Percentiles rank a stretch among this genome's conserved stretches.
These are phyloP conservation scores for Xylaria sp. DNA, from an alignment of 2,329 filamentous ascomycete species.

Conservation along the genomic window DNA sequence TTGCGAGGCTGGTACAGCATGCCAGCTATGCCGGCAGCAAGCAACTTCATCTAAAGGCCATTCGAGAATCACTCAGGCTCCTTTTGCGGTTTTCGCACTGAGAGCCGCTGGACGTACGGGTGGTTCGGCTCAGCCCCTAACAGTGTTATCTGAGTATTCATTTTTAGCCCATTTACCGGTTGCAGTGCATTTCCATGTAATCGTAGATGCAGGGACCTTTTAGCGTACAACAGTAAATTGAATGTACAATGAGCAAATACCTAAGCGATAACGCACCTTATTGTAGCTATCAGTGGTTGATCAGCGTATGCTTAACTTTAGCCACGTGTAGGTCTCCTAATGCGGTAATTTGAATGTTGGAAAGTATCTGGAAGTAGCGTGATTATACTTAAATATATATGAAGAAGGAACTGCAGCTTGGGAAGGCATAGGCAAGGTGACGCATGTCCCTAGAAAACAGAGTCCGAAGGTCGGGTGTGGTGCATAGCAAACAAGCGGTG, in stretches of 20 bases:
- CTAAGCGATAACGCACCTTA: background rate
- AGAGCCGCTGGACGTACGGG: too few species aligned
- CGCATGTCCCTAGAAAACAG: conserved; percentile 17
- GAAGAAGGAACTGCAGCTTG: background rate
- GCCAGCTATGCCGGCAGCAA: too few species aligned
- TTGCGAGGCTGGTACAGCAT: too few species aligned
- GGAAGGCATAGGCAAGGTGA: conserved; percentile 12
- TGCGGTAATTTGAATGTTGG: background rate
- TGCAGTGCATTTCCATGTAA: too few species aligned
- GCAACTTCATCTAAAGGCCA: too few species aligned
- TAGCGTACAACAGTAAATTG: too few species aligned
- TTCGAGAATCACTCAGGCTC: too few species aligned
- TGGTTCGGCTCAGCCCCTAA: too few species aligned
- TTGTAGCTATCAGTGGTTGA: background rate
- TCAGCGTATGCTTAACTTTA: background rate
- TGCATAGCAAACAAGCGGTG: conserved; percentile 25
- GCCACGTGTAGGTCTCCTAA: background rate
- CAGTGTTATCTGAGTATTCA: too few species aligned
- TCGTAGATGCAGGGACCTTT: too few species aligned
- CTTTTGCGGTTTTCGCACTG: too few species aligned
- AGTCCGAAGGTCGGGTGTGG: background rate
- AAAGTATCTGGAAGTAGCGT: background rate
- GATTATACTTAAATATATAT: background rate
- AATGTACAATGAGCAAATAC: background rate
- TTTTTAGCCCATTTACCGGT: too few species aligned